Base-by-base conservation (phyloP, 257 asterid genomes). In the Salvia rosmarinus region DNA sequence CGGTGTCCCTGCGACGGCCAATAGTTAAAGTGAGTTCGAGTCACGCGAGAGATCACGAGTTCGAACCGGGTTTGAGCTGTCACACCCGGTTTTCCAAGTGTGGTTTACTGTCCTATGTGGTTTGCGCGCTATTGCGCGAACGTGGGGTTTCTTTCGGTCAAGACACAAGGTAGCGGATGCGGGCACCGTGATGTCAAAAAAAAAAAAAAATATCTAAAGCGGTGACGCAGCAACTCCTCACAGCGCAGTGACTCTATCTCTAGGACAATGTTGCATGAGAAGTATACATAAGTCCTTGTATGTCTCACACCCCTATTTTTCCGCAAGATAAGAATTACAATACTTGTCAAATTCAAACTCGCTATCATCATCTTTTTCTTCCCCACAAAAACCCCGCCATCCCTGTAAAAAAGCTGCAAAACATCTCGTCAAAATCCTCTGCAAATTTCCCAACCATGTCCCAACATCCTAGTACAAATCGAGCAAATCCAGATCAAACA, bases 371-470 rank as follows among this genome's bases (percentile, higher is more conserved):
- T 52, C 54, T 17, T 30, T 19, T 16, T 30, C 54, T 19, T 10
- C 54, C 44, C 57, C 14, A 52, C 13, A 50, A 34, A 16, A 13
- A 9, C 42, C 13, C 68, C 32, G 11, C 67, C 67, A 34, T 25
- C 30, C 51, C 46, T 47, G n/a, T 43, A 57, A 49, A 64, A 58
- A 64, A 46, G 49, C 64, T 52, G 30, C 73, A 35, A 75, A 39
- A 37, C 6, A 9, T 59, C 8, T 54, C 64, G 17, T 58, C 69
- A 17, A 11, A 13, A 56, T 14, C 62, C 62, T 37, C 59, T 28
- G 19, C 57, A 19, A 40, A 9, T 40, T 51, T 10, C n/a, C 10
- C 9, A 44, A 21, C 39, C 63, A 74, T 79, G 82, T 40, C 74
- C 17, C 14, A 70, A 46, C 58, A 70, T 57, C 63, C 67, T 34